These are phyloP conservation scores for Seiridium unicorne DNA, from an alignment of 2,329 filamentous ascomycete species.

Conservation along the genomic window DNA sequence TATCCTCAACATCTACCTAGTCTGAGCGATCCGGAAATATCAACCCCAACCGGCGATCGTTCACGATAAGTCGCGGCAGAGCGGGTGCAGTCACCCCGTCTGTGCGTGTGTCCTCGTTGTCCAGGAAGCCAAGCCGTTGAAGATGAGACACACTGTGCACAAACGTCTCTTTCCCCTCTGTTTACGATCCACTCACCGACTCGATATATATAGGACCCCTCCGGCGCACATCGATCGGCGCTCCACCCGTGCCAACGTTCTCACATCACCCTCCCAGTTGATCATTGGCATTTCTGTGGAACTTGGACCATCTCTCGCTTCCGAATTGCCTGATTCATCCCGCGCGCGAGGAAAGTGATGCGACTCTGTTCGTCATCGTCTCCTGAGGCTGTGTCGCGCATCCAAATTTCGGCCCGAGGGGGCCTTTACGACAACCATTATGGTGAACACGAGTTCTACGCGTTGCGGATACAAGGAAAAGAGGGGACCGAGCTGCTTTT, in stretches of 20 bases:
- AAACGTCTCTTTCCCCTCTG: not conserved
- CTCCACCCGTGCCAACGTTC: not conserved
- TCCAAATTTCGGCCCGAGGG: slow-evolving; percentile 1
- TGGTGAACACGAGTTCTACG: no score
- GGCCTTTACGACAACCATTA: no score
- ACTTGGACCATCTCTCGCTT: no score
- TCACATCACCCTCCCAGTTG: not conserved
- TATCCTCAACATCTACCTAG: no score
- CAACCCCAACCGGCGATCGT: no score
- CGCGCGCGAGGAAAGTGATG: not conserved
- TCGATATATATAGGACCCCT: slow-evolving; percentile 4
- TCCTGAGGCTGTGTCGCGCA: not conserved
- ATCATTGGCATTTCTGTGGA: not conserved
- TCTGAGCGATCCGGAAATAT: no score
- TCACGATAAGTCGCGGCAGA: no score
- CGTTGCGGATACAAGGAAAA: no score
- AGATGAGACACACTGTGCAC: not conserved
- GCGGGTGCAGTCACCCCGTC: no score
- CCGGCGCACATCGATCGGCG: slow-evolving; percentile 1
- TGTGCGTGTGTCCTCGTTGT: no score
- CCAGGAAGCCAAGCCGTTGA: no score
- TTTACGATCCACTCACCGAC: not conserved
- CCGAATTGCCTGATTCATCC: not conserved
- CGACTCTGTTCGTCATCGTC: not conserved
- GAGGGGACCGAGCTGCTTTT: no score